Evolutionary conservation across 345 rosid species (phyloP).

Genomic region (Murraya koenigii): DNA sequence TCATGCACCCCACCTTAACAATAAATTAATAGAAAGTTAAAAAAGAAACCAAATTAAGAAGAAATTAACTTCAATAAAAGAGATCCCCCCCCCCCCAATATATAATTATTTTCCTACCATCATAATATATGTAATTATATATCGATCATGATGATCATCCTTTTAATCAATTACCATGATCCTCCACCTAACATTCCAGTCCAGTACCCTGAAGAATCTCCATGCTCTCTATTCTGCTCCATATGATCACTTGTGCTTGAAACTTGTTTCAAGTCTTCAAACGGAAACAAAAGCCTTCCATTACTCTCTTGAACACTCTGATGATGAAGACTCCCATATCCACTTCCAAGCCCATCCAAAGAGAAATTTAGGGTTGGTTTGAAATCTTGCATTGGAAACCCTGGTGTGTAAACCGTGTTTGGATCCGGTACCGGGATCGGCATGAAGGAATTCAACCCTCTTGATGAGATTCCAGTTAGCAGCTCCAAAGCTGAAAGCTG

Average conservation of each 20-base stretch:
- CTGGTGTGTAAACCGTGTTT: slow-evolving; percentile 40
- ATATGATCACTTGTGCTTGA: slow-evolving; percentile 37
- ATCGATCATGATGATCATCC: background rate
- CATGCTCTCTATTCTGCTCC: slow-evolving; percentile 49
- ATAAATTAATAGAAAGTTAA: slow-evolving; percentile 19
- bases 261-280: slow-evolving; percentile 88
- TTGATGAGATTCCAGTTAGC: slow-evolving; percentile 56
- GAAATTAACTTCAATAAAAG: slow-evolving; percentile 10
- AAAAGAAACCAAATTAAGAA: slow-evolving; percentile 16
- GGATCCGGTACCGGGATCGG: slow-evolving; percentile 68
- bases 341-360: slow-evolving; percentile 66
- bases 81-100: slow-evolving; percentile 6
- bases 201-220: slow-evolving; percentile 81
- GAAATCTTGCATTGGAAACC: slow-evolving; percentile 73
- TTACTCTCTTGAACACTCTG: slow-evolving; percentile 42
- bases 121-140: background rate
- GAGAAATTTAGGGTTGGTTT: slow-evolving; percentile 79
- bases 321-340: slow-evolving; percentile 47
- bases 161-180: slow-evolving; percentile 62
- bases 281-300: slow-evolving; percentile 82
- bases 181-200: slow-evolving; percentile 95
- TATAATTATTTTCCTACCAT: slow-evolving; percentile 18
- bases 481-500: slow-evolving; percentile 66
- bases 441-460: slow-evolving; percentile 64
- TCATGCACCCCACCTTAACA: slow-evolving; percentile 31